These are phyloP conservation scores for Mucor irregularis DNA, from an alignment of 371 early-diverging fungal genomes.

Conservation along the genomic window DNA sequence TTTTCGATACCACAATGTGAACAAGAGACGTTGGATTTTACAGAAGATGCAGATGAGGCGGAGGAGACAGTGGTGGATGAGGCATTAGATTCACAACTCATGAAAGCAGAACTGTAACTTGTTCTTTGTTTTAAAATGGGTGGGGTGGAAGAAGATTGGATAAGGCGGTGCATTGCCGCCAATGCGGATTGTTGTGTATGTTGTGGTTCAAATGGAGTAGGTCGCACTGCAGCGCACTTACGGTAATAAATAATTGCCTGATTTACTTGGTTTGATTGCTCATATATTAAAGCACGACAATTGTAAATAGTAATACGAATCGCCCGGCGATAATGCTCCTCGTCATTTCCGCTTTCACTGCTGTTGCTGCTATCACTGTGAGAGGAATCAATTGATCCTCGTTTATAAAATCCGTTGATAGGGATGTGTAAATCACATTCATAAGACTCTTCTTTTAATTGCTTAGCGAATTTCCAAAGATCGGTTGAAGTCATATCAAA, in stretches of 20 bases:
- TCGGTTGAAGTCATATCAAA: slow-evolving; percentile 22
- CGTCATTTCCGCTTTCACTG: background rate
- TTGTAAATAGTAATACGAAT: slow-evolving; percentile 44
- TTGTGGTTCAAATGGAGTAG: slow-evolving; percentile 25
- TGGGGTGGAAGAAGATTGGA: slow-evolving; percentile 1
- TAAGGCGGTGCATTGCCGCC: slow-evolving; percentile 14
- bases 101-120: slow-evolving; percentile 2
- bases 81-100: slow-evolving; percentile 5
- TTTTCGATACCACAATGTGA: slow-evolving; percentile 25
- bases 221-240: slow-evolving; percentile 29
- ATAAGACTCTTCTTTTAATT: slow-evolving; percentile 36
- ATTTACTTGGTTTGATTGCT: slow-evolving; percentile 24
- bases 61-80: slow-evolving; percentile 8
- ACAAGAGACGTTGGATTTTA: background rate
- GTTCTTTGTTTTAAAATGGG: slow-evolving; percentile 8
- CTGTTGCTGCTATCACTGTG: background rate
- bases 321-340: slow-evolving; percentile 32
- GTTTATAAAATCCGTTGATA: background rate
- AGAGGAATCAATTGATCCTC: background rate
- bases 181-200: slow-evolving; percentile 18
- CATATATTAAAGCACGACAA: slow-evolving; percentile 38
- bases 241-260: slow-evolving; percentile 34
- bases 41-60: background rate
- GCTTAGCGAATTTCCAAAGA: slow-evolving; percentile 40
- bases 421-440: slow-evolving; percentile 21